These are phyloP conservation scores for Yamadazyma diospyri DNA, from an alignment of 1,139 yeast genomes.

Conservation along the genomic window DNA sequence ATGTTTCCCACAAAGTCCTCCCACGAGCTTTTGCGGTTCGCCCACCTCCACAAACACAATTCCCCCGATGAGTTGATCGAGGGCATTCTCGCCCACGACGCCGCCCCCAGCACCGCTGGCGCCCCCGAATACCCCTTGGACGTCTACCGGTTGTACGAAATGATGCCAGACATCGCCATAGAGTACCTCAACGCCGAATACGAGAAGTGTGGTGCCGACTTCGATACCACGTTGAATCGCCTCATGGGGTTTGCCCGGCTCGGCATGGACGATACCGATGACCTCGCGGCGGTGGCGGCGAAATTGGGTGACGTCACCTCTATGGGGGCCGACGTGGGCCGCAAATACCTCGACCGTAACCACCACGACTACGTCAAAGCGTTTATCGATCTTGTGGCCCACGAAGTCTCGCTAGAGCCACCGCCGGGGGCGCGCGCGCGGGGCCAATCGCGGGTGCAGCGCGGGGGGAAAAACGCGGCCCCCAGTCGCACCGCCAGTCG, in stretches of 20 bases:
- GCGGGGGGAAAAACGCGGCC: too few relatives aligned
- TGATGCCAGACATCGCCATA: constrained; percentile 9
- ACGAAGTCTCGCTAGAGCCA: constrained; percentile 8
- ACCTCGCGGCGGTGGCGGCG: not conserved
- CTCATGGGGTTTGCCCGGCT: not conserved
- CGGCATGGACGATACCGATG: not conserved
- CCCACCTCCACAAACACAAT: not conserved
- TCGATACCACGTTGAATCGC: constrained; percentile 5
- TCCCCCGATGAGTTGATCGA: constrained; percentile 9
- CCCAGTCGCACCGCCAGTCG: too few relatives aligned
- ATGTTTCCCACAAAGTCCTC: constrained; percentile 6
- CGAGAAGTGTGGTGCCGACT: not conserved
- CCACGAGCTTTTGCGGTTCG: constrained; percentile 3
- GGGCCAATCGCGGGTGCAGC: constrained; percentile 12
- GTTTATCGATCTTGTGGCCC: constrained; percentile 27
- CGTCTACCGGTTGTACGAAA: constrained; percentile 11
- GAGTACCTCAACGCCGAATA: constrained; percentile 4
- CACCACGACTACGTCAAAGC: constrained; percentile 21
- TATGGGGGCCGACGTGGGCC: not conserved
- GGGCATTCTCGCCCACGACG: constrained; percentile 1
- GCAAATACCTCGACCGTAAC: constrained; percentile 9
- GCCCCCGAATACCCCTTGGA: constrained; percentile 11
- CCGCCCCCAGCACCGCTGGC: too few relatives aligned
- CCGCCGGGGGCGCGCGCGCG: constrained; percentile 22
- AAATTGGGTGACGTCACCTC: not conserved